Percentiles rank a stretch among this genome's conserved stretches.
These are phyloP conservation scores for Tylopilus sp. DNA, from an alignment of 768 basidiomycete species.

Conservation along the genomic window DNA sequence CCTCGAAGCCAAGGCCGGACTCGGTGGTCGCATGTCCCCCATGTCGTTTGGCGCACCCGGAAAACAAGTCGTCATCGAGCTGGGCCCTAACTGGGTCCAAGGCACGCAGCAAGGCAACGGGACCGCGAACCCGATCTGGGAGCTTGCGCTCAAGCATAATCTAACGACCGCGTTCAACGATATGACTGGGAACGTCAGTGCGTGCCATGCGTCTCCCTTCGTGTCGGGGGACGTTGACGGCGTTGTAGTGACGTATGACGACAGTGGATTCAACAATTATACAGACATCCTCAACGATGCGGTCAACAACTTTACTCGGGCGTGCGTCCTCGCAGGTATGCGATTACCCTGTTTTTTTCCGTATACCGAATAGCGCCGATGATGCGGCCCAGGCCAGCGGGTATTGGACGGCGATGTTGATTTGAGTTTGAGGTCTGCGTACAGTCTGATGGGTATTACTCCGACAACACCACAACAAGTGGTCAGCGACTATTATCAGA, in stretches of 20 bases:
- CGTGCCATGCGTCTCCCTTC: conserved; percentile 11
- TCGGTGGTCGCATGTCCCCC: conserved; percentile 61
- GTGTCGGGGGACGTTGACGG: not conserved
- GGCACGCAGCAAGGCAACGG: conserved; percentile 47
- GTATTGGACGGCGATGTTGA: conserved; percentile 40
- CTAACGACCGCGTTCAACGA: conserved; percentile 46
- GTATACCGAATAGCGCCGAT: conserved; percentile 42
- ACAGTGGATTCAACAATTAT: conserved; percentile 47
- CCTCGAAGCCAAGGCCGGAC: conserved; percentile 53
- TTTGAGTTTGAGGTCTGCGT: conserved; percentile 50
- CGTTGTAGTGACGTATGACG: conserved; percentile 49
- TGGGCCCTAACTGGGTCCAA: conserved; percentile 63
- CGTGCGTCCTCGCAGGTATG: conserved; percentile 46
- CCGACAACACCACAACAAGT: conserved; percentile 42
- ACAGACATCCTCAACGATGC: conserved; percentile 40
- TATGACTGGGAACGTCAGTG: conserved; percentile 43
- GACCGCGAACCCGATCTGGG: conserved; percentile 56
- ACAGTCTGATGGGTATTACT: conserved; percentile 46
- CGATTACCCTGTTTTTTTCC: conserved; percentile 15
- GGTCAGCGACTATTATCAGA: conserved; percentile 57
- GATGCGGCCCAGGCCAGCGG: conserved; percentile 5
- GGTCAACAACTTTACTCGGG: conserved; percentile 36
- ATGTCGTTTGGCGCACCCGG: conserved; percentile 39
- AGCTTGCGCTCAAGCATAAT: conserved; percentile 53
- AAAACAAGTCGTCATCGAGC: conserved; percentile 45